Base-by-base conservation (phyloP, 1,284 basidiomycete species). In the Cystobasidium slooffiae region DNA sequence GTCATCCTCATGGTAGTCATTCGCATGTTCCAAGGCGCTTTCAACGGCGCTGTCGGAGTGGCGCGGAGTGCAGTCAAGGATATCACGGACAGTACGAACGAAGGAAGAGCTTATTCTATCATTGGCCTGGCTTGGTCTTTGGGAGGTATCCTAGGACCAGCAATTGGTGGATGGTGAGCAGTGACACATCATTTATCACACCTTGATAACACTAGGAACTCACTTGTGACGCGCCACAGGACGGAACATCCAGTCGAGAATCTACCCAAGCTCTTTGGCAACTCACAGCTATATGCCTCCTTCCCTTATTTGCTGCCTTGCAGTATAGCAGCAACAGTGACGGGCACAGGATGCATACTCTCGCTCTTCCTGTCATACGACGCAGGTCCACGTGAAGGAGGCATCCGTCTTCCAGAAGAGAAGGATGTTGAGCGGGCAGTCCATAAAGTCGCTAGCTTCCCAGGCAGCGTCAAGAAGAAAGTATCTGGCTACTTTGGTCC, bases 261-360 rank as follows among this genome's bases (percentile, higher is more conserved):
- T 39, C 72, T 75, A 56, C 77, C 78, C 3, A 72, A 59, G 47
- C 72, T 78, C 4, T 79, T 81, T 49, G 77, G 77, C 75, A 77
- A 78, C 43, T 78, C 78, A 74, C 78, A 86, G 7, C 80, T 97
- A 8, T 92, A 98, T 81, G 85, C 88, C 20, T 84, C 85, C 10
- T 94, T 93, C 80, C 97, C 97, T 0, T 99, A 99, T 82, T 85
- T 98, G 46, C 85, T 99, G 3, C 96, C 96, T 0, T 94, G 93
- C 78, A 83, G 87, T n/a, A 84, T 96, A 22, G 81, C 82, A 3
- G 80, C 81, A 12, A 77, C 77, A 22, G 81, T 83, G 61, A 84
- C 83, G 8, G 76, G 83, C 43, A 75, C 82, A 86, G 96, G 95
- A 16, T 90, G 94, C 0, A 80, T 97, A 62, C 85, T 99, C 37